Conservation (phyloP, 2,329 filamentous ascomycete species). For the Epicoccum nigrum region DNA sequence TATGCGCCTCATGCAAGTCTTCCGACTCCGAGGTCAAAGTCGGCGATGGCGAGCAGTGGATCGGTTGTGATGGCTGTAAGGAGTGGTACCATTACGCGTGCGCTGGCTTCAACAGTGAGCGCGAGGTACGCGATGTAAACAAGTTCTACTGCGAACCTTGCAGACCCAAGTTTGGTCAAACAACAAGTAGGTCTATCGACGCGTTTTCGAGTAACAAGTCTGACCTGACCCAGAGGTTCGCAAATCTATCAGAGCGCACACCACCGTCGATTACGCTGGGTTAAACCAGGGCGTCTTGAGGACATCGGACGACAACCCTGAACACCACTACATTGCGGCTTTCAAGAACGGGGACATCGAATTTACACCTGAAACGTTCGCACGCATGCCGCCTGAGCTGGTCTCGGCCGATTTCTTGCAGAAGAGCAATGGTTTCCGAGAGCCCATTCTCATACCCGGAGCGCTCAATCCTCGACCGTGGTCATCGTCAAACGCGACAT, state of each 20-base stretch:
- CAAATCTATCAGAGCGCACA: constrained; percentile 69
- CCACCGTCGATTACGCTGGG: constrained; percentile 71
- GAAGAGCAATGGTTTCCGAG: constrained; percentile 66
- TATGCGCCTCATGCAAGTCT: constrained; percentile 64
- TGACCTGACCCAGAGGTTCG: constrained; percentile 57
- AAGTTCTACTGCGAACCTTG: constrained; percentile 70
- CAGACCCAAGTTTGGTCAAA: constrained; percentile 65
- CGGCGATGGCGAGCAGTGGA: constrained; percentile 66
- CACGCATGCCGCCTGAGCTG: constrained; percentile 67
- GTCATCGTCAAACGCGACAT: background rate
- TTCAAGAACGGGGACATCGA: constrained; percentile 69
- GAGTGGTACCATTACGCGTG: constrained; percentile 72
- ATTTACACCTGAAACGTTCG: constrained; percentile 66
- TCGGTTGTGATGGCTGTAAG: constrained; percentile 71
- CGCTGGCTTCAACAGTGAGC: constrained; percentile 68
- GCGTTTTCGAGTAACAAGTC: constrained; percentile 31
- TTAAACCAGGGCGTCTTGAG: constrained; percentile 70
- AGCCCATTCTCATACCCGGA: constrained; percentile 71
- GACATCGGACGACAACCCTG: constrained; percentile 66
- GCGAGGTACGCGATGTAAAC: constrained; percentile 69
- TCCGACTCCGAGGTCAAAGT: constrained; percentile 59
- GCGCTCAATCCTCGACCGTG: constrained; percentile 61
- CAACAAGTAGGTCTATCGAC: constrained; percentile 58
- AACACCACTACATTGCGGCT: constrained; percentile 71
- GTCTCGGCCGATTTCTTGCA: constrained; percentile 69